A percentile compares a stretch with the other conserved stretches of the same genome.
phyloP scores from a whole-genome alignment of 805 yeast species.

The Nematodospora valgi region DNA sequence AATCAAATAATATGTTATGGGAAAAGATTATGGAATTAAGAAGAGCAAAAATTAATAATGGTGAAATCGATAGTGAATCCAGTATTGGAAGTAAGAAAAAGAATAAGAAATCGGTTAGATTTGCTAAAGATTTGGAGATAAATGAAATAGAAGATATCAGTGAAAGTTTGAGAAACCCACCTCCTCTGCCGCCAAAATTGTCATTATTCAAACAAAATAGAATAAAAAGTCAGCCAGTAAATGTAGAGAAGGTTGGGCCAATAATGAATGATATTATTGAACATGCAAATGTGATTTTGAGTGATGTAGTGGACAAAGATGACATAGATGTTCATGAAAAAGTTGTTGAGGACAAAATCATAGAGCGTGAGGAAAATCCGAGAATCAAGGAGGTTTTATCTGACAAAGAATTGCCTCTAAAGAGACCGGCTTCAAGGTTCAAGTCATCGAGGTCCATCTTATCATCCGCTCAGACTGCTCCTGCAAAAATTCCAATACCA shows the following conservation, averaged over 20 bases:
- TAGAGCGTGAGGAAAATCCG: too few species aligned
- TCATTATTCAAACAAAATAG: constrained; percentile 14
- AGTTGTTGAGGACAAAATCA: too few species aligned
- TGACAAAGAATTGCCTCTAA: too few species aligned
- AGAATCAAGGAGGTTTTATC: too few species aligned
- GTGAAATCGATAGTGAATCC: too few species aligned
- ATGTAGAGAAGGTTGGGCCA: constrained; percentile 9
- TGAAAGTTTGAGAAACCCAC: constrained; percentile 34
- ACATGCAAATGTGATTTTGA: background rate
- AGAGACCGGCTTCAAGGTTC: background rate
- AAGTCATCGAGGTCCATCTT: constrained; percentile 1
- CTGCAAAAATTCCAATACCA: constrained; percentile 1
- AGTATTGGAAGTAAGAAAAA: background rate
- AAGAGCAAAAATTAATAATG: constrained; percentile 10
- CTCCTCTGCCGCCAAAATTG: constrained; percentile 2
- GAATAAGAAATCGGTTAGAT: constrained; percentile 51
- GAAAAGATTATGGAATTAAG: constrained; percentile 33
- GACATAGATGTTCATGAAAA: background rate
- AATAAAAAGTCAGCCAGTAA: constrained; percentile 11
- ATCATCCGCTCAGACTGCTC: too few species aligned
- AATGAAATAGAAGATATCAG: constrained; percentile 60
- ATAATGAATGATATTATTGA: background rate
- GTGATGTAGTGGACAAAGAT: background rate
- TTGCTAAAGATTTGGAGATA: constrained; percentile 50
- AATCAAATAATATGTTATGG: constrained; percentile 32